Percentiles rank a stretch among this genome's conserved stretches.
phyloP scores from a whole-genome alignment of 768 basidiomycete genomes.

The Candolleomyces eurysporus region DNA sequence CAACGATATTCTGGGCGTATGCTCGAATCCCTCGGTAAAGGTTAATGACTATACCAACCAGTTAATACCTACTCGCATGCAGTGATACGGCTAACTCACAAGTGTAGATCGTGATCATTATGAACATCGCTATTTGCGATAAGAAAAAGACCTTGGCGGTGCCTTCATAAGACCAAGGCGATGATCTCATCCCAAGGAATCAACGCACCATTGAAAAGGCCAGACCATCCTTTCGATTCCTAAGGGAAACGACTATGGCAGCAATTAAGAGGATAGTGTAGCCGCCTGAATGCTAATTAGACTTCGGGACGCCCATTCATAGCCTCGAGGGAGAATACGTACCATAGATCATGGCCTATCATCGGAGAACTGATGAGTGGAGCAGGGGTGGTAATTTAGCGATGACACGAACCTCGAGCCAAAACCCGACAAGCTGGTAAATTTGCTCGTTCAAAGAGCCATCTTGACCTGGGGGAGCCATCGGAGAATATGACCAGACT shows the following conservation, averaged over 20 bases:
- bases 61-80: not conserved
- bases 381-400: not conserved
- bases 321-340: not conserved
- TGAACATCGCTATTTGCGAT: constrained; percentile 22
- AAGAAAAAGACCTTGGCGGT: constrained; percentile 20
- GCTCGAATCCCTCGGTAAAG: constrained; percentile 22
- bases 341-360: constrained; percentile 4
- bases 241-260: constrained; percentile 16
- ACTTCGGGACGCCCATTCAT: not conserved
- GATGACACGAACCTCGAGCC: not conserved
- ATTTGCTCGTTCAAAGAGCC: not conserved
- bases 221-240: constrained; percentile 9
- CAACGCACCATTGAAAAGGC: constrained; percentile 12
- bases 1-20: constrained; percentile 19
- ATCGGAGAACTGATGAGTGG: not conserved
- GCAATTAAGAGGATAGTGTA: constrained; percentile 19
- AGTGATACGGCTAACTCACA: constrained; percentile 10
- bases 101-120: constrained; percentile 22
- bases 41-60: constrained; percentile 7
- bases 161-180: not conserved
- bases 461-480: constrained; percentile 11
- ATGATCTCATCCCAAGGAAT: not conserved
- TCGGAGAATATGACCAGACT: not conserved
- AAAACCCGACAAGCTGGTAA: constrained; percentile 1
- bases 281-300: constrained; percentile 5